These are phyloP conservation scores for Voacanga thouarsii DNA, from an alignment of 257 asterid genomes.

Conservation along the genomic window DNA sequence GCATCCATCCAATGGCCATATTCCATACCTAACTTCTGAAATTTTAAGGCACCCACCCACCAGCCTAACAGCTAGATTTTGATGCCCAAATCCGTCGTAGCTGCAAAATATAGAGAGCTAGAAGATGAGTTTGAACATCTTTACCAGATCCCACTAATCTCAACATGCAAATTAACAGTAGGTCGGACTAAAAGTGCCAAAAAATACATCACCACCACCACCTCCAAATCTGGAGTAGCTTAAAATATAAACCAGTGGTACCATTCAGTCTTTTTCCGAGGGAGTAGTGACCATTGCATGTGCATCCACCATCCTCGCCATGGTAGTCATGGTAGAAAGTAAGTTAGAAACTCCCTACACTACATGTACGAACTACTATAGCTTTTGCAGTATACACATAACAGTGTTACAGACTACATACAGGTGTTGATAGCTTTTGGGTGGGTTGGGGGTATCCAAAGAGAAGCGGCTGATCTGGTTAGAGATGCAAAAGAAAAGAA, in stretches of 20 bases:
- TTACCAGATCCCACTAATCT: neutral
- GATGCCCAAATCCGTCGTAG: neutral
- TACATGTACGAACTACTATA: neutral
- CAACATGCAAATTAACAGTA: constrained; percentile 9
- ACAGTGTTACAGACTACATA: neutral
- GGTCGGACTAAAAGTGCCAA: neutral
- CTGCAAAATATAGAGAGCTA: constrained; percentile 5
- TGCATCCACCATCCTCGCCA: neutral
- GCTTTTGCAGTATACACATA: neutral
- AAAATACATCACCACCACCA: neutral
- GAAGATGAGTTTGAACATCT: neutral
- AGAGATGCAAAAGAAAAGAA: neutral
- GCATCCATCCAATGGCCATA: constrained; percentile 9
- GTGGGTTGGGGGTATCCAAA: neutral
- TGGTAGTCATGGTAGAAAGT: neutral
- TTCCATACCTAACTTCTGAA: constrained; percentile 24
- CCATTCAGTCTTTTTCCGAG: neutral
- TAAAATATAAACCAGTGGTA: neutral
- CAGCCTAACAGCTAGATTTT: constrained; percentile 5
- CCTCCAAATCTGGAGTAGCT: neutral
- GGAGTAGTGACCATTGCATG: neutral
- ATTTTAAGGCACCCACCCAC: constrained; percentile 12
- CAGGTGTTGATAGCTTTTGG: neutral
- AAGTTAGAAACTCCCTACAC: neutral
- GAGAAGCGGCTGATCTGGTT: neutral